These are phyloP conservation scores for Myriosclerotinia curreyana DNA, from an alignment of 2,329 filamentous ascomycete species.

Conservation along the genomic window DNA sequence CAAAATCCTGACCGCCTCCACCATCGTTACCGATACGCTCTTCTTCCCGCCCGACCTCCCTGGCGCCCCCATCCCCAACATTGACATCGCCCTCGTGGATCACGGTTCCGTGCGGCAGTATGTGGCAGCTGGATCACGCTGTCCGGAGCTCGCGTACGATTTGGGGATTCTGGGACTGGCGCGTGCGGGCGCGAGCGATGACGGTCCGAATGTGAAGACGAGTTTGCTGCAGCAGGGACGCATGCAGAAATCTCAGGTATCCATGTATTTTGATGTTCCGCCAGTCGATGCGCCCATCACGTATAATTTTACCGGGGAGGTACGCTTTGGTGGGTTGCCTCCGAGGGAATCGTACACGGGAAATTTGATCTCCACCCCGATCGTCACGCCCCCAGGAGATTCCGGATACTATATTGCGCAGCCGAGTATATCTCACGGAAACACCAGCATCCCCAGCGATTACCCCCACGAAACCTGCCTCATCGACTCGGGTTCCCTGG, in stretches of 20 bases:
- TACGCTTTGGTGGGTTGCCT: neutral
- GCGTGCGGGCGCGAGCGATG: neutral
- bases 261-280: constrained; percentile 1
- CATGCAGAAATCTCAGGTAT: neutral
- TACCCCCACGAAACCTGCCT: neutral
- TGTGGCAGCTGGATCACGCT: neutral
- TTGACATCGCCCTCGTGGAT: constrained; percentile 6
- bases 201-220: constrained; percentile 2
- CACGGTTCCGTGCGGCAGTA: neutral
- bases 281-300: neutral
- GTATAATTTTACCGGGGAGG: neutral
- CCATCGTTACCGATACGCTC: neutral
- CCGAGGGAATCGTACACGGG: neutral
- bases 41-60: neutral
- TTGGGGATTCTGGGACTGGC: neutral
- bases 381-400: neutral
- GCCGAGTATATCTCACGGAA: neutral
- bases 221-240: neutral
- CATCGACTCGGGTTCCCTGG: neutral
- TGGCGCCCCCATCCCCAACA: neutral
- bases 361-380: neutral
- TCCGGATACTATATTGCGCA: constrained; percentile 2
- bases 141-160: neutral
- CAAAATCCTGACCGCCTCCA: neutral
- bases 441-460: neutral